Conservation (phyloP, 495 filamentous ascomycete species). For the Chaetomium fimeti region DNA sequence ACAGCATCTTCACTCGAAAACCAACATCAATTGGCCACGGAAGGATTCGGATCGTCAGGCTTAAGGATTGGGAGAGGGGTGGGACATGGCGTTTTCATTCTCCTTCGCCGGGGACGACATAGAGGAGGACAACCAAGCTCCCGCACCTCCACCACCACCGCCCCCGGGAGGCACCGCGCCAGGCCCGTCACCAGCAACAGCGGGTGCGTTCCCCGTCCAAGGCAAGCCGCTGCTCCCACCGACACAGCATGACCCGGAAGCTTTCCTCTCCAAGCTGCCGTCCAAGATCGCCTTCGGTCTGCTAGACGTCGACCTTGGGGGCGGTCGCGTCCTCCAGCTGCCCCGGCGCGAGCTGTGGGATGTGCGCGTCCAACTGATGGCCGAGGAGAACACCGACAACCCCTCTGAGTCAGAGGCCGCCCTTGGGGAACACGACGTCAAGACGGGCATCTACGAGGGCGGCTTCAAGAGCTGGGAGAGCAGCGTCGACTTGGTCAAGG, state of each 20-base stretch:
- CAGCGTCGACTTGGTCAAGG: constrained; percentile 77
- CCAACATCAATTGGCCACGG: background rate
- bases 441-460: constrained; percentile 89
- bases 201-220: constrained; percentile 50
- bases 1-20: background rate
- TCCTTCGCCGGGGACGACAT: constrained; percentile 83
- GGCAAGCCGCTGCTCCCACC: constrained; percentile 51
- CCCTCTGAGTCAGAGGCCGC: constrained; percentile 47
- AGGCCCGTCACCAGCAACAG: constrained; percentile 29
- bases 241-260: constrained; percentile 41
- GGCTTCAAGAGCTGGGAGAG: constrained; percentile 99
- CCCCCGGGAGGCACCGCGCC: background rate
- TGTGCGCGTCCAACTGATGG: constrained; percentile 89
- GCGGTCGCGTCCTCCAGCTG: constrained; percentile 50
- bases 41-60: background rate
- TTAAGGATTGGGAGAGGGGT: background rate
- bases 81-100: constrained; percentile 62
- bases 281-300: constrained; percentile 74
- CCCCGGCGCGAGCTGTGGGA: constrained; percentile 91
- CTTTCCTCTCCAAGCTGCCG: constrained; percentile 67
- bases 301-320: constrained; percentile 55
- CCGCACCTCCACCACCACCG: constrained; percentile 27
- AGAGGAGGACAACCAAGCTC: constrained; percentile 57
- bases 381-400: constrained; percentile 60
- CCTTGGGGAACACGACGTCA: constrained; percentile 79